These are phyloP conservation scores for Zoysia japonica DNA, from an alignment of 176 grass and related monocot genomes.

Conservation along the genomic window DNA sequence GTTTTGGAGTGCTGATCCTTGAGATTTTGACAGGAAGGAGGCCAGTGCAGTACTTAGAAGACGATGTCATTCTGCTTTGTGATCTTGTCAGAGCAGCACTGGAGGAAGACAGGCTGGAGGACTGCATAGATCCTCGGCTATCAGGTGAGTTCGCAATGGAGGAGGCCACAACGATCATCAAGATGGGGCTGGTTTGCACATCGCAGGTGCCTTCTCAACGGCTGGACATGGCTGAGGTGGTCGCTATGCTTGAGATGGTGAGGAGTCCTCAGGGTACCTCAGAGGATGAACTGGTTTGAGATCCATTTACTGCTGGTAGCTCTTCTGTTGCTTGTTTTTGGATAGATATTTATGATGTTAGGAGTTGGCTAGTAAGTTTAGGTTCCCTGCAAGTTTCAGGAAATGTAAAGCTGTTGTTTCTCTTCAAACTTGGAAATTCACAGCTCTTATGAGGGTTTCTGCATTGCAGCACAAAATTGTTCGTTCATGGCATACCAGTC, in stretches of 20 bases:
- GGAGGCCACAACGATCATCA: constrained; percentile 57
- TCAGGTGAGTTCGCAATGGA: constrained; percentile 64
- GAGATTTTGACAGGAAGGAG: constrained; percentile 72
- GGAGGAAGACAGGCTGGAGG: constrained; percentile 58
- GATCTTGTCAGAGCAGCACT: constrained; percentile 62
- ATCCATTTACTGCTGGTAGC: not conserved
- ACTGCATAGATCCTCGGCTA: constrained; percentile 55
- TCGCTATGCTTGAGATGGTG: constrained; percentile 75
- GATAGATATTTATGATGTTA: constrained; percentile 15
- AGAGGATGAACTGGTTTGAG: constrained; percentile 60
- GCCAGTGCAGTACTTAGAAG: constrained; percentile 78
- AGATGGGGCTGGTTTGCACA: constrained; percentile 75
- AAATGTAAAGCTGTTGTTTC: constrained; percentile 20
- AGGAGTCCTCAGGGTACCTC: constrained; percentile 51
- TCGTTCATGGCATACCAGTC: not conserved
- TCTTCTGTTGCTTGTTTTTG: constrained; percentile 13
- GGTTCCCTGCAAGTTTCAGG: constrained; percentile 1
- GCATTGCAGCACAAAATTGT: not conserved
- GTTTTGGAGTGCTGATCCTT: constrained; percentile 70
- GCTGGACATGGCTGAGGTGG: constrained; percentile 64
- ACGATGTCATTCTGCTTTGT: constrained; percentile 63
- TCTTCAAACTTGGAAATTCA: not conserved
- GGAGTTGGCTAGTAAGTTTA: constrained; percentile 33
- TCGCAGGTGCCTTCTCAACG: constrained; percentile 78
- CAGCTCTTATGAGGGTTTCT: not conserved